Percentiles rank a stretch among this genome's conserved stretches.
Conservation (phyloP, 2,329 filamentous ascomycete genomes). For the Blastomyces silverae region DNA sequence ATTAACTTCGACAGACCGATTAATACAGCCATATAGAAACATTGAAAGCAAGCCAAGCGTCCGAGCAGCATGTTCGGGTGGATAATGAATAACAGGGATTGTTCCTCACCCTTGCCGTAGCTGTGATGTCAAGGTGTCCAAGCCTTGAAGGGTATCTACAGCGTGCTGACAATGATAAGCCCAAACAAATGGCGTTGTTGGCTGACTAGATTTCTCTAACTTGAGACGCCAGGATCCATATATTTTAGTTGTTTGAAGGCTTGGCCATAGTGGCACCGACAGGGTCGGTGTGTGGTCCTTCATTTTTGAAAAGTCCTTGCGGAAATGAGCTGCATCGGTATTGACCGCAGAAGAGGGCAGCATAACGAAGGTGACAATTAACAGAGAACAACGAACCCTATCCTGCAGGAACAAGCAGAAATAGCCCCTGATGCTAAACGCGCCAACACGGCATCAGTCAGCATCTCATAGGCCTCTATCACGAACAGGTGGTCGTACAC, state of each 20-base stretch:
- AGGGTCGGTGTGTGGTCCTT: conserved; percentile 1
- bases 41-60: neutral
- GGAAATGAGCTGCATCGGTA: conserved; percentile 7
- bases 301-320: conserved; percentile 6
- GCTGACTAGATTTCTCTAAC: neutral
- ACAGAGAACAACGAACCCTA: neutral
- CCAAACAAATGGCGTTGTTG: conserved; percentile 9
- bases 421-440: no score
- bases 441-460: no score
- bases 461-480: no score
- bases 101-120: neutral
- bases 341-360: neutral
- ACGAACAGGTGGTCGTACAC: no score
- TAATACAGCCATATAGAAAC: neutral
- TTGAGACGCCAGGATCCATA: conserved; percentile 3
- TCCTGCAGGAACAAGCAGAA: no score
- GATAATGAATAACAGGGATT: neutral
- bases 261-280: conserved; percentile 2
- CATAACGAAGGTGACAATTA: neutral
- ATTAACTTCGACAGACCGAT: neutral
- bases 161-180: neutral
- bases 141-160: neutral
- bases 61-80: neutral
- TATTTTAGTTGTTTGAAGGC: neutral
- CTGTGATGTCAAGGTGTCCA: neutral